phyloP scores from a whole-genome alignment of 2,329 filamentous ascomycete genomes.

The Phialophora tarda region DNA sequence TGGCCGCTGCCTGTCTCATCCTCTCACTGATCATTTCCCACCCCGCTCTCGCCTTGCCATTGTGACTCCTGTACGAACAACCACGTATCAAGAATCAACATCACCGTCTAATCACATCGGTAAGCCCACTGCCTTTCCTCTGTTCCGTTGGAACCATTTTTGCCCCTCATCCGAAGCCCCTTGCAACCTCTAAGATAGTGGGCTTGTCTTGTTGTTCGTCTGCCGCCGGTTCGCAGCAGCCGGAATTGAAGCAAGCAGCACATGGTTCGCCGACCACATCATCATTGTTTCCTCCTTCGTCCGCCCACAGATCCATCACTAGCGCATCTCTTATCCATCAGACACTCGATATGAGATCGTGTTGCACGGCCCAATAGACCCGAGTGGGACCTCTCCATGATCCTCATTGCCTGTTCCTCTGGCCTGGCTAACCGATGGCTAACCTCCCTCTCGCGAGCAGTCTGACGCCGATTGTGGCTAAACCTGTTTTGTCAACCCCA shows the following conservation, averaged over 20 bases:
- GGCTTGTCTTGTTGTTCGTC: slow-evolving; percentile 28
- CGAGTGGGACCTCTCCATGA: slow-evolving; percentile 32
- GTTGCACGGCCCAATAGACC: slow-evolving; percentile 36
- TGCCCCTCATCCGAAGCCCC: slow-evolving; percentile 32
- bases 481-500: slow-evolving; percentile 7
- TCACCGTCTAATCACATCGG: slow-evolving; percentile 35
- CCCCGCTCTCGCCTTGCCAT: slow-evolving; percentile 17
- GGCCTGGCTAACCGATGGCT: slow-evolving; percentile 30
- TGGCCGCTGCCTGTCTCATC: slow-evolving; percentile 17
- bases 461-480: slow-evolving; percentile 4
- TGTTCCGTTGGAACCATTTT: slow-evolving; percentile 26
- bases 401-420: slow-evolving; percentile 30
- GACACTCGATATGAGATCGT: slow-evolving; percentile 32
- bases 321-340: slow-evolving; percentile 32
- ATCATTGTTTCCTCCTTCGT: slow-evolving; percentile 26
- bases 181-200: slow-evolving; percentile 26
- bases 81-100: slow-evolving; percentile 34
- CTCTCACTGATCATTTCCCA: slow-evolving; percentile 16
- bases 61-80: slow-evolving; percentile 26
- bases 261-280: slow-evolving; percentile 36
- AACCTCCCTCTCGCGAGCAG: slow-evolving; percentile 29
- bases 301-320: slow-evolving; percentile 36
- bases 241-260: slow-evolving; percentile 30
- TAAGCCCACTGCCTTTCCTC: slow-evolving; percentile 31
- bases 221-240: slow-evolving; percentile 33